Evolutionary conservation across 441 rosid genomes (phyloP), one percentile per base, ranked within the genome.

Genomic region (Adansonia madagascariensis): DNA sequence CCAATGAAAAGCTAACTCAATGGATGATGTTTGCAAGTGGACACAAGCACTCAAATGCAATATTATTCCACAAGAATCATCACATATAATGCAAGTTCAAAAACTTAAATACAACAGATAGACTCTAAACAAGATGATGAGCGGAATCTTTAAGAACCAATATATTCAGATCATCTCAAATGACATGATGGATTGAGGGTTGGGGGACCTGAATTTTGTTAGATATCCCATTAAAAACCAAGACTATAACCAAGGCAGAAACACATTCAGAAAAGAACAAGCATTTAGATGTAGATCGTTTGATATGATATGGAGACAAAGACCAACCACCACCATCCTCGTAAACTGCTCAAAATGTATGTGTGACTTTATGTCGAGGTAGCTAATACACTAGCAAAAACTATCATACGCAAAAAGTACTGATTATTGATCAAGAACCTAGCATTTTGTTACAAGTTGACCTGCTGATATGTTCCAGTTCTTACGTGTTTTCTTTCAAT

Each of bases 231-330:
- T 6, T 0, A 43, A 60, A 60, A 41, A 44, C 12, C 0, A 74
- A 59, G 43, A 14, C 44, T 57, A 74, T 59, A 74, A 46, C 14
- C 9, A 60, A 59, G 60, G 22, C 15, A 60, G 41, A 60, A 47
- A n/a, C 8, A 39, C 39, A 3, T 35, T 12, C 0, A 55, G 43
- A 70, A 49, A 68, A 68, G 18, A 1, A 9, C 20, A 15, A 11
- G 56, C 18, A 10, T 68, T 47, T 46, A 20, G 73, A 47, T 7
- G 2, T 24, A 22, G 8, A 68, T 46, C 0, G 1, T 22, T 65
- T 46, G 35, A 68, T 68, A 68, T 49, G 18, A 49, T 69, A 49
- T 15, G 4, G 41, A 27, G 41, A 69, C 3, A 1, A 49, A 6
- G 41, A 69, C 43, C 43, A 14, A 17, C 22, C 73, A 17, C 73